phyloP scores from a whole-genome alignment of 768 basidiomycete species.

The Lactarius hatsudake region DNA sequence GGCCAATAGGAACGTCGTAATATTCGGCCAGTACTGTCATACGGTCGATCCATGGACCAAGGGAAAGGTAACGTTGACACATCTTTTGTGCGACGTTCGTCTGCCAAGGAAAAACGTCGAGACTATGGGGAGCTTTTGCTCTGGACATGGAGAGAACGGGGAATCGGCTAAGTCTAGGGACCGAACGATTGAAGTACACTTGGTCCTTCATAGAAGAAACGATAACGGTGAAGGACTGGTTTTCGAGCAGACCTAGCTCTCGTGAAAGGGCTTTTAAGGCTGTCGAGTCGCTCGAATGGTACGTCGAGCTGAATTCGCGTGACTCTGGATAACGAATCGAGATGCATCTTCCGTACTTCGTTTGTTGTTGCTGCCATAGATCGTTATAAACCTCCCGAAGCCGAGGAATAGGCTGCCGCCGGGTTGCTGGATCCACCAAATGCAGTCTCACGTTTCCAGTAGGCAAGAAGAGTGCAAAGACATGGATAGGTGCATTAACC shows the following conservation, averaged over 20 bases:
- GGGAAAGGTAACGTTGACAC: constrained; percentile 74
- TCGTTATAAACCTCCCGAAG: constrained; percentile 74
- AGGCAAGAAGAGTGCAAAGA: constrained; percentile 86
- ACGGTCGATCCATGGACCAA: constrained; percentile 78
- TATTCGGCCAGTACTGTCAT: constrained; percentile 80
- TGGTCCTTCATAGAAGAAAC: constrained; percentile 86
- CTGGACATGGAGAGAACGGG: constrained; percentile 87
- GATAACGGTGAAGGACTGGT: constrained; percentile 70
- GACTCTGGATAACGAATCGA: constrained; percentile 64
- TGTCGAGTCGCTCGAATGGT: constrained; percentile 73
- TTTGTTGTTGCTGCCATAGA: constrained; percentile 50
- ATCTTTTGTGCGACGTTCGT: constrained; percentile 77
- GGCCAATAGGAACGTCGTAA: constrained; percentile 90
- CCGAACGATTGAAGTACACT: constrained; percentile 71
- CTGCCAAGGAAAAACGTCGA: constrained; percentile 90
- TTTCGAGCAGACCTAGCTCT: constrained; percentile 75
- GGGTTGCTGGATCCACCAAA: constrained; percentile 87
- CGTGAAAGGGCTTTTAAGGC: constrained; percentile 87
- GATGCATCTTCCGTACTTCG: constrained; percentile 39
- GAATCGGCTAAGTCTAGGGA: constrained; percentile 75
- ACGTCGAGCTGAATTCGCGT: constrained; percentile 62
- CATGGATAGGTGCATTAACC: constrained; percentile 69
- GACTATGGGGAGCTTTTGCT: constrained; percentile 65
- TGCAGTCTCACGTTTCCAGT: constrained; percentile 69
- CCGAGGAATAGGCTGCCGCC: constrained; percentile 75